These are phyloP conservation scores for Trifolium subterraneum DNA, from an alignment of 306 rosid genomes.

Conservation along the genomic window DNA sequence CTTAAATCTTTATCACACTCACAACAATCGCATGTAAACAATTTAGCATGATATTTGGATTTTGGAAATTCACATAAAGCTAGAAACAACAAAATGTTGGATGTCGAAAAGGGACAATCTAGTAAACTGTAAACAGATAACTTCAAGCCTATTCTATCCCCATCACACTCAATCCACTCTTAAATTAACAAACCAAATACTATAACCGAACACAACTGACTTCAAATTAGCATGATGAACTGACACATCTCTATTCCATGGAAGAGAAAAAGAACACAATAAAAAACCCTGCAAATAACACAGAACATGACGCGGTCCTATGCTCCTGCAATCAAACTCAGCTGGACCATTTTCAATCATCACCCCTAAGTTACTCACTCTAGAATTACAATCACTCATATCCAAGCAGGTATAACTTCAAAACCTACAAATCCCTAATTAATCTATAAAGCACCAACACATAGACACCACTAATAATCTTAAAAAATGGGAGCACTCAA, in stretches of 20 bases:
- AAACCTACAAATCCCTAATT: background rate
- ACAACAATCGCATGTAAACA: constrained; percentile 5
- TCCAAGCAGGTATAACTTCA: background rate
- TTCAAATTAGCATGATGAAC: constrained; percentile 1
- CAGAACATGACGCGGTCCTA: too few species aligned
- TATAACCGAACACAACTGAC: constrained; percentile 1
- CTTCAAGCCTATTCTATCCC: background rate
- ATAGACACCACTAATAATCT: background rate
- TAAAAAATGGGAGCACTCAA: too few species aligned
- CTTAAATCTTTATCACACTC: constrained; percentile 16
- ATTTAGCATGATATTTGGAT: background rate
- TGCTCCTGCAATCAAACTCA: too few species aligned
- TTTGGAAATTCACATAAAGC: constrained; percentile 13
- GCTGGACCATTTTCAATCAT: too few species aligned
- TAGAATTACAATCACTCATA: too few species aligned
- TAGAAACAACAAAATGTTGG: constrained; percentile 9
- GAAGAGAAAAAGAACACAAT: constrained; percentile 7
- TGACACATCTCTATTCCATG: background rate
- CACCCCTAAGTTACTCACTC: too few species aligned
- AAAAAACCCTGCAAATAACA: background rate
- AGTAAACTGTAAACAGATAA: background rate
- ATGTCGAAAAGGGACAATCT: background rate
- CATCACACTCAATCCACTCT: background rate
- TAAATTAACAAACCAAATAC: background rate
- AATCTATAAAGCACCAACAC: background rate